Evolutionary conservation across 2,329 filamentous ascomycete species (phyloP), one percentile per base, ranked within the genome.

Genomic region (Ceratocystis albifundus): DNA sequence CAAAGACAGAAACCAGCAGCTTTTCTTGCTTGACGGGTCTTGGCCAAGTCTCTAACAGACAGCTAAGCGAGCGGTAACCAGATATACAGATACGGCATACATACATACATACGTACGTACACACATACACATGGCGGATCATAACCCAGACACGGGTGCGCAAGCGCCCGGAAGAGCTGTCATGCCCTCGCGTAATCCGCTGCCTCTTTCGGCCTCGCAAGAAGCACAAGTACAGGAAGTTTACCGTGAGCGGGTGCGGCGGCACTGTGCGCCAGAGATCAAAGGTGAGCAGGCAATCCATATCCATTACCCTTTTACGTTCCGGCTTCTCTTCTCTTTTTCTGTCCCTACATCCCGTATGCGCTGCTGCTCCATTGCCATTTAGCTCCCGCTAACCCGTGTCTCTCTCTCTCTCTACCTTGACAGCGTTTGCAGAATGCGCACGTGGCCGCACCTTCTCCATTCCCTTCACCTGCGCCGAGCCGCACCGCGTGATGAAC

Each of bases 391-490:
- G 45, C 62, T 53, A 50, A 57, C 30, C 7, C 48, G 36, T 28
- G 7, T 41, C 3, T 15, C 17, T 28, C n/a, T n/a, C n/a, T n/a
- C n/a, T n/a, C n/a, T n/a, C n/a, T n/a, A n/a, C n/a, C 45, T 12
- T n/a, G 57, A 64, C 71, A 96, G 93, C 88, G 69, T 99, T 99
- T 75, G 94, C 94, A 67, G 86, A 88, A 70, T 99, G 94, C 80
- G 92, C 92, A 65, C 82, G 87, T 62, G 87, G 88, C 73, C 88
- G 90, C 70, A 97, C 92, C 4, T 84, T 97, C 71, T 91, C 87
- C 66, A 88, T 94, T 67, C 88, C 91, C 12, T 96, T 94, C 80
- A 83, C 86, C 65, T 99, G 94, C 79, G 87, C 90, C 65, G 77
- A 82, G 62, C 82, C 92, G 73, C 88, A 91, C 72, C 85, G 87